Conservation (phyloP, 495 filamentous ascomycete genomes). For the Penicillium lividum region DNA sequence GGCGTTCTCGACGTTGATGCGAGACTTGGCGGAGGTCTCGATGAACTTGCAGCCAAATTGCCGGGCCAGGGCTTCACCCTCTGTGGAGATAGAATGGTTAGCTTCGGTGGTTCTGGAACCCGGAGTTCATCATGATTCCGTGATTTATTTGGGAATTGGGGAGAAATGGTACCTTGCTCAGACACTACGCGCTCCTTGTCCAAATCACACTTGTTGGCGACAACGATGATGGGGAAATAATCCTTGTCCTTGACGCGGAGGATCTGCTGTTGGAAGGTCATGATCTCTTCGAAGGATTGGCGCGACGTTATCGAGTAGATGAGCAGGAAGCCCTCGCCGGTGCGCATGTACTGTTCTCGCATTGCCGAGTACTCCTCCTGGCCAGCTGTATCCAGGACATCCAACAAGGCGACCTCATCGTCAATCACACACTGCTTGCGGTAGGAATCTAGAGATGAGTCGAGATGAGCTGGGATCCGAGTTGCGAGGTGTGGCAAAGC, state of each 20-base stretch:
- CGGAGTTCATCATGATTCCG: too few species aligned
- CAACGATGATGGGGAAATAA: conserved; percentile 98
- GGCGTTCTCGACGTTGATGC: conserved; percentile 96
- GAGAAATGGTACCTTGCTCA: conserved; percentile 72
- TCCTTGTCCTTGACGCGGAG: conserved; percentile 98
- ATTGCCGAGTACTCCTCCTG: conserved; percentile 99
- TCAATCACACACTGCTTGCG: conserved; percentile 99
- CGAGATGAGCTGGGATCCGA: conserved; percentile 17
- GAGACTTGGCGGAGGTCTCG: conserved; percentile 97
- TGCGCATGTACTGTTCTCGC: conserved; percentile 99
- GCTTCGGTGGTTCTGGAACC: background rate
- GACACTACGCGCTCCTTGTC: conserved; percentile 88
- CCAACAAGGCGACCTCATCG: conserved; percentile 93
- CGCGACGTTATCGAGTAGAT: conserved; percentile 98
- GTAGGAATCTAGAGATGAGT: conserved; percentile 77
- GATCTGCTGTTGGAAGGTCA: conserved; percentile 98
- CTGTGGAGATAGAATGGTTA: conserved; percentile 47
- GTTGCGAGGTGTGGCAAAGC: conserved; percentile 19
- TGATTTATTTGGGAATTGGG: background rate
- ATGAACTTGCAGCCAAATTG: conserved; percentile 96
- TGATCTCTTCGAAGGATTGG: conserved; percentile 97
- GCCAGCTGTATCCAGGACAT: conserved; percentile 96
- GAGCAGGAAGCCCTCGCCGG: conserved; percentile 95
- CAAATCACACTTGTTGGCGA: conserved; percentile 99
- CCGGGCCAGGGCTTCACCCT: conserved; percentile 82